A percentile compares a stretch with the other conserved stretches of the same genome.
Evolutionary conservation across 2,329 filamentous ascomycete genomes (phyloP).

Genomic region (Lithohypha guttulata): DNA sequence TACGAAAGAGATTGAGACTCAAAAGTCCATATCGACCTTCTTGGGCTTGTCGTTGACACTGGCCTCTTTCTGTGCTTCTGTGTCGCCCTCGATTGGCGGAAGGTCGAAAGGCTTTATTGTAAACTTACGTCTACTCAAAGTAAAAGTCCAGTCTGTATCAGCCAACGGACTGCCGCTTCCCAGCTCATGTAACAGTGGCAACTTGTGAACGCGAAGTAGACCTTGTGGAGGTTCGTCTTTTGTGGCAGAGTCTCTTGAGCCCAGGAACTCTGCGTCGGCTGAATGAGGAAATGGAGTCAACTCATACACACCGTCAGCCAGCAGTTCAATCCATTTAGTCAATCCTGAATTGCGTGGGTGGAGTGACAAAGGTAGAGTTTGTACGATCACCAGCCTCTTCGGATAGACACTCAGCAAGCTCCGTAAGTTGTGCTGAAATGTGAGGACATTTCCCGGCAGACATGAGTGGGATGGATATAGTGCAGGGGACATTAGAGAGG

Average conservation of each 20-base stretch:
- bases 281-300: conserved; percentile 62
- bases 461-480: conserved; percentile 61
- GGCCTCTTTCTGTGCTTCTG: conserved; percentile 45
- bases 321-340: conserved; percentile 72
- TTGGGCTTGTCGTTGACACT: conserved; percentile 38
- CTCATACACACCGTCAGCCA: conserved; percentile 79
- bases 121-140: conserved; percentile 70
- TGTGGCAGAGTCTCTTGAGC: conserved; percentile 28
- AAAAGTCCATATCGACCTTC: conserved; percentile 68
- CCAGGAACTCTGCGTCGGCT: conserved; percentile 32
- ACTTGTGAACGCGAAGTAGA: conserved; percentile 67
- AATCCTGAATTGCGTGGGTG: conserved; percentile 66
- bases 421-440: conserved; percentile 70
- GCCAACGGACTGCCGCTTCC: conserved; percentile 62
- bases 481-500: conserved; percentile 74
- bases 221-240: conserved; percentile 74
- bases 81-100: conserved; percentile 72
- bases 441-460: conserved; percentile 62
- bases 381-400: conserved; percentile 56
- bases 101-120: conserved; percentile 81
- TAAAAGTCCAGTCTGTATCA: conserved; percentile 83
- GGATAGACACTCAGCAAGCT: conserved; percentile 60
- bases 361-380: conserved; percentile 69
- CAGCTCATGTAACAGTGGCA: conserved; percentile 79
- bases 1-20: conserved; percentile 22